Percentiles rank a stretch among this genome's conserved stretches.
Evolutionary conservation across 2,329 filamentous ascomycete genomes (phyloP).

Genomic region (Fusarium pilosicola): DNA sequence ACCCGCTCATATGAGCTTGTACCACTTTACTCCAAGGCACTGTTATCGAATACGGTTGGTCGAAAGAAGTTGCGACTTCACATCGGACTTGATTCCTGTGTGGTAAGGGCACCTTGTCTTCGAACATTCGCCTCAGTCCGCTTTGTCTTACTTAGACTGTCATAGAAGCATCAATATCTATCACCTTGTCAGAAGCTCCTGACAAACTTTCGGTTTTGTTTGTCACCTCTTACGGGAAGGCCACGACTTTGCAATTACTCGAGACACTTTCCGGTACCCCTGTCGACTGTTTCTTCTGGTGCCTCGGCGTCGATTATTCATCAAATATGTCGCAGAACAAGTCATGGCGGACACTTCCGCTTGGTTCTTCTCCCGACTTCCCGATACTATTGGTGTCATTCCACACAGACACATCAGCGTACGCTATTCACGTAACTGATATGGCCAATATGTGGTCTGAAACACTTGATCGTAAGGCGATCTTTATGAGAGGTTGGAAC

Average conservation of each 20-base stretch:
- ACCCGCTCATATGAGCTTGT: slow-evolving; percentile 30
- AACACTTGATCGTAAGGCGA: slow-evolving; percentile 66
- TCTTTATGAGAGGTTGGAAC: slow-evolving; percentile 69
- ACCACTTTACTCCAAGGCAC: slow-evolving; percentile 12
- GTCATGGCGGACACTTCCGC: slow-evolving; percentile 61
- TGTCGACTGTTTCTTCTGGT: background rate
- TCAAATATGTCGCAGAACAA: slow-evolving; percentile 46
- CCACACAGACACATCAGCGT: slow-evolving; percentile 64
- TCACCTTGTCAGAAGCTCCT: background rate
- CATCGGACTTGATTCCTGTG: slow-evolving; percentile 1
- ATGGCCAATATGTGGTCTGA: slow-evolving; percentile 80
- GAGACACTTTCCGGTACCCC: background rate
- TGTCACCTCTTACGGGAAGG: background rate
- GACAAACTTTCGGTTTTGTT: background rate
- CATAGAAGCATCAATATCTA: background rate
- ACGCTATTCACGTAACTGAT: slow-evolving; percentile 75
- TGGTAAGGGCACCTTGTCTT: slow-evolving; percentile 1
- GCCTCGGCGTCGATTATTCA: background rate
- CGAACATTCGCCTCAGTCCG: background rate
- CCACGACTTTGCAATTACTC: background rate
- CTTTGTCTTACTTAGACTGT: background rate
- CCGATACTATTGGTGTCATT: slow-evolving; percentile 73
- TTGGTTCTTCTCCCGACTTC: slow-evolving; percentile 52
- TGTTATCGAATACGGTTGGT: background rate
- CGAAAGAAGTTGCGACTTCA: slow-evolving; percentile 11